Base-by-base conservation (phyloP, 208 protist species). In the Leishmania guyanensis region DNA sequence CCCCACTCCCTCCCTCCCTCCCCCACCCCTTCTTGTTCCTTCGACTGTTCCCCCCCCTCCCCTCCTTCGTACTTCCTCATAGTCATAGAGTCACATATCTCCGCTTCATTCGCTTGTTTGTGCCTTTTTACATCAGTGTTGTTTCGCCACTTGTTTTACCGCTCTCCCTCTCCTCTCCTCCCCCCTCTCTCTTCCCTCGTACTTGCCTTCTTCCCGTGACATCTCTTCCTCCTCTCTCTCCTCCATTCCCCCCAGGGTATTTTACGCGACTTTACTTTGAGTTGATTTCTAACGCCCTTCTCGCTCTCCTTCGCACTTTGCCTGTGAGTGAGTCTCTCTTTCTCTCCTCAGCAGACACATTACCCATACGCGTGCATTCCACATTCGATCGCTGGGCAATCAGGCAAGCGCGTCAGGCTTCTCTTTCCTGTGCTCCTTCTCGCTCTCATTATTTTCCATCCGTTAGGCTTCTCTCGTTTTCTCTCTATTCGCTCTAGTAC, bases 181-280 rank as follows among this genome's bases (percentile, higher is more conserved):
- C 60, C 36, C 48, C 20, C 56, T 83, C 51, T 8, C 62, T 73
- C 54, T 68, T 14, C 16, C 58, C n/a, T 78, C 50, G n/a, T 56
- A 51, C 26, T 71, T 46, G 22, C 22, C 60, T 82, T 75, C n/a
- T 60, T 36, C 16, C 48, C 56, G 10, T 29, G 26, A 20, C 54
- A 46, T 46, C 43, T 46, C 0, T 6, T 46, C 43, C 43, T 46
- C 43, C 43, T 46, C 43, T 46, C 43, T 51, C 60, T 66, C 60
- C 75, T 78, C 36, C 62, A 53, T 80, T 78, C 33, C 56, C 46
- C 77, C 58, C 36, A 62, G 43, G 43, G 43, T 46, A 46, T 46
- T 46, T 46, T 46, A 17, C 73, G 8, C 33, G 54, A 56, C 9
- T 73, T 12, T 43, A 33, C 39, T 62, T 26, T 50, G 50, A 46